These are phyloP conservation scores for Acrodontium crateriforme DNA, from an alignment of 2,329 filamentous ascomycete species.

Conservation along the genomic window DNA sequence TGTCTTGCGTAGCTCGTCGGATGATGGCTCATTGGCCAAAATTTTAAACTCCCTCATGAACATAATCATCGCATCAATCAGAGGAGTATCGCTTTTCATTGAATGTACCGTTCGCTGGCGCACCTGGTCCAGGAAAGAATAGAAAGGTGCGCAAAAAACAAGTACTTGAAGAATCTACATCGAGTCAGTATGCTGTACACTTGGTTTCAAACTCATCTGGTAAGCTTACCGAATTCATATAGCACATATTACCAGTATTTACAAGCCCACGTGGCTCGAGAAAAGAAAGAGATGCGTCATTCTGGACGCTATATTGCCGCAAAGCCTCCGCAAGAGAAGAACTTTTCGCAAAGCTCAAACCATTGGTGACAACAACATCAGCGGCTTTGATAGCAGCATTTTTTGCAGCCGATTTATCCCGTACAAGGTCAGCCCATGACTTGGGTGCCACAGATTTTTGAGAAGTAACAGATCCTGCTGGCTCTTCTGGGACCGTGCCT, in stretches of 20 bases:
- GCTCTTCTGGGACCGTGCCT: neutral
- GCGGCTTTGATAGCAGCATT: constrained; percentile 1
- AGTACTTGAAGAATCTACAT: constrained; percentile 81
- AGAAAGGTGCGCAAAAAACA: constrained; percentile 87
- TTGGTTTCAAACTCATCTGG: neutral
- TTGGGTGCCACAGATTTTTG: constrained; percentile 28
- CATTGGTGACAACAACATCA: constrained; percentile 9
- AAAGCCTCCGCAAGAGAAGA: constrained; percentile 63
- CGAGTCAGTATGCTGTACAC: constrained; percentile 1
- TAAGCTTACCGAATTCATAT: constrained; percentile 92
- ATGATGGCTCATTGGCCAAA: constrained; percentile 62
- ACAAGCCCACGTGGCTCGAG: constrained; percentile 85
- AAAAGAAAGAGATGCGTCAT: constrained; percentile 57
- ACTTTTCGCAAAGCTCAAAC: constrained; percentile 27
- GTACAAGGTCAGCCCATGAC: constrained; percentile 57
- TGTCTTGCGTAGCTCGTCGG: constrained; percentile 57
- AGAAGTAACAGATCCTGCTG: constrained; percentile 9
- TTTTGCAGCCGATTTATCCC: constrained; percentile 27
- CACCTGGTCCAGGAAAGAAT: constrained; percentile 80
- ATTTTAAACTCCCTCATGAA: constrained; percentile 87
- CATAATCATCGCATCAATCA: constrained; percentile 93
- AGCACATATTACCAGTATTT: constrained; percentile 98
- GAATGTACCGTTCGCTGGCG: constrained; percentile 72
- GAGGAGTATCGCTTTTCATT: constrained; percentile 87
- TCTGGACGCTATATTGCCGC: constrained; percentile 54